These are phyloP conservation scores for Oryza meridionalis DNA, from an alignment of 176 grass and related monocot genomes.

Conservation along the genomic window DNA sequence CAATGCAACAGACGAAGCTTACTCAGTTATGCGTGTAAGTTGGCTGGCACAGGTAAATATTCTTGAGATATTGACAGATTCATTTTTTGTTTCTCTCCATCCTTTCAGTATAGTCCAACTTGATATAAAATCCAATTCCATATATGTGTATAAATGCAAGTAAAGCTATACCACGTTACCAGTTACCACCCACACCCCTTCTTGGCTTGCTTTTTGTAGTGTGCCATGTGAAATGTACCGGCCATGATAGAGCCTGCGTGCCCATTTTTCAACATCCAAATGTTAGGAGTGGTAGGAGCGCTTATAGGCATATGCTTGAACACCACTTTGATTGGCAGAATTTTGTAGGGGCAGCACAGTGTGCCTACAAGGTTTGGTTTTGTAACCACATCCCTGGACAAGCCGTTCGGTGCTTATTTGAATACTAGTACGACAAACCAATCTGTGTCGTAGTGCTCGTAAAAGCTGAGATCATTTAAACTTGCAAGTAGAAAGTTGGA, in stretches of 20 bases:
- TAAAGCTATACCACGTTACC: slow-evolving; percentile 8
- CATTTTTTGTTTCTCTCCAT: slow-evolving; percentile 22
- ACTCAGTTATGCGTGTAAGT: slow-evolving; percentile 32
- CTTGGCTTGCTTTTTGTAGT: slow-evolving; percentile 9
- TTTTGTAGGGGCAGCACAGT: slow-evolving; percentile 24
- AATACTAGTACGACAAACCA: slow-evolving; percentile 2
- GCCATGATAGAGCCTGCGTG: background rate
- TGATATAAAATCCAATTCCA: background rate
- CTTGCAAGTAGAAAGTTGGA: background rate
- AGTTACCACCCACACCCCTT: slow-evolving; percentile 30
- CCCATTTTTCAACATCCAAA: slow-evolving; percentile 24
- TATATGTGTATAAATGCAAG: background rate
- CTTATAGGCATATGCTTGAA: slow-evolving; percentile 25
- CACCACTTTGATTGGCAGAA: slow-evolving; percentile 22
- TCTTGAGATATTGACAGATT: slow-evolving; percentile 30
- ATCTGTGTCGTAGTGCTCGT: background rate
- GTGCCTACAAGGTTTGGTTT: background rate
- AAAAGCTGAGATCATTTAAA: slow-evolving; percentile 24
- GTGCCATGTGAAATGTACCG: slow-evolving; percentile 10
- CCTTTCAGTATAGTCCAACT: slow-evolving; percentile 6
- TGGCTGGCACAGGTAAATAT: slow-evolving; percentile 52
- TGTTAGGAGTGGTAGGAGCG: slow-evolving; percentile 1
- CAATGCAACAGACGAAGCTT: slow-evolving; percentile 41
- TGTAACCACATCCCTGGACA: slow-evolving; percentile 19
- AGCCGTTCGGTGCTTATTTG: slow-evolving; percentile 2